Evolutionary conservation across 768 basidiomycete species (phyloP), one percentile per base, ranked within the genome.

Genomic region (Kwoniella bestiolae): DNA sequence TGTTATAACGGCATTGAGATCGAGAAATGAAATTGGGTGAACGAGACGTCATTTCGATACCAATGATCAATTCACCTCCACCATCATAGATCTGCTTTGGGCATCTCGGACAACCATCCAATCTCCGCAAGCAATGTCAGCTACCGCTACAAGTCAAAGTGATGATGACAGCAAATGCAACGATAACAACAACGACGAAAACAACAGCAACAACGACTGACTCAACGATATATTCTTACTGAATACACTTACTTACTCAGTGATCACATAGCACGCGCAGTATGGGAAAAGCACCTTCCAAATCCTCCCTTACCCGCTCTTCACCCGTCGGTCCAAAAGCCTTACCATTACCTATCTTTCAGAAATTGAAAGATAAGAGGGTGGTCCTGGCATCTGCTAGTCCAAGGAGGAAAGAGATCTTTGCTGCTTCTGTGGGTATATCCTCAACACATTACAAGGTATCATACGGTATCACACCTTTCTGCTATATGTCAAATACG

Each of bases 341-440:
- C 1, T 70, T 83, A 2, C 47, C 60, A 12, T 60, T 81, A 21
- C 80, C 80, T 1, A 76, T 78, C 44, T 79, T 83, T 47, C 83
- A 88, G 71, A 91, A 89, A 77, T 85, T 96, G 1, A 77, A 83
- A 41, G 87, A 86, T 23, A 94, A 92, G 77, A 85, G 91, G 3
- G 86, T 97, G 51, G 82, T 96, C 2, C 84, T 97, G 1, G 94
- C 94, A 0, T 95, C 93, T 4, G 88, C 87, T 62, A 94, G 91
- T 71, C 91, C 92, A 1, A 85, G 94, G 70, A 84, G 94, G 73
- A 87, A 86, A 75, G 92, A 93, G 60, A 92, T 95, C 65, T 85
- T 97, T 23, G 85, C 84, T 59, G 88, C 85, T 5, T 86, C 90
- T 73, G 92, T 94, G 80, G 76, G 89, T 85, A 18, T 8, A 11